Evolutionary conservation across 179 eudicot genomes (phyloP).

Genomic region (Pouteria campechiana): DNA sequence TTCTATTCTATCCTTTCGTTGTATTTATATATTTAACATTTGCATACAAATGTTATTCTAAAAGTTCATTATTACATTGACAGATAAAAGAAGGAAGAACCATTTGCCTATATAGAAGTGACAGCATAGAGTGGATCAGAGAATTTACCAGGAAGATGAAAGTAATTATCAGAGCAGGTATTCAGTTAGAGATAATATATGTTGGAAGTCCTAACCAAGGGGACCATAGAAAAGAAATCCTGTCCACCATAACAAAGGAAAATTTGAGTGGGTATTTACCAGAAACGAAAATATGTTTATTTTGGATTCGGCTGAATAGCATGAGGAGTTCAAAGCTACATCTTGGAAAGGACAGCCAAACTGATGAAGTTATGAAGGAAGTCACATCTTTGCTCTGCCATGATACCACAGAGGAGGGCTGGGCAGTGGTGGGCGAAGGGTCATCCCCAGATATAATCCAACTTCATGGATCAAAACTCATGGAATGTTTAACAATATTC

Average conservation of each 20-base stretch:
- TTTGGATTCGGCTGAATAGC: slow-evolving; percentile 60
- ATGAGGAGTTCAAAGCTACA: slow-evolving; percentile 32
- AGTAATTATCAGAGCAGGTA: slow-evolving; percentile 19
- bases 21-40: too few relatives aligned
- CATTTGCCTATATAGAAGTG: slow-evolving; percentile 58
- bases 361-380: slow-evolving; percentile 22
- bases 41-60: too few relatives aligned
- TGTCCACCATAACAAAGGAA: slow-evolving; percentile 22
- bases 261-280: slow-evolving; percentile 21
- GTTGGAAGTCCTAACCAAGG: slow-evolving; percentile 29
- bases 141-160: slow-evolving; percentile 28
- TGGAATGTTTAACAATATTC: slow-evolving; percentile 12
- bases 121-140: slow-evolving; percentile 46
- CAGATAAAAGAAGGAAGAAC: slow-evolving; percentile 50
- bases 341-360: slow-evolving; percentile 6
- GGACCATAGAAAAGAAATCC: slow-evolving; percentile 14
- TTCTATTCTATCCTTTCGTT: too few relatives aligned
- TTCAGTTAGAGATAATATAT: slow-evolving; percentile 37
- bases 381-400: slow-evolving; percentile 18
- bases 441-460: slow-evolving; percentile 22
- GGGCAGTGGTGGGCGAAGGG: slow-evolving; percentile 44
- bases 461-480: slow-evolving; percentile 20
- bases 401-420: slow-evolving; percentile 13
- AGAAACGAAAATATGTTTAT: slow-evolving; percentile 21
- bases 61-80: too few relatives aligned